Base-by-base conservation (phyloP, 352 stramenopile species). In the Phytophthora megakarya region DNA sequence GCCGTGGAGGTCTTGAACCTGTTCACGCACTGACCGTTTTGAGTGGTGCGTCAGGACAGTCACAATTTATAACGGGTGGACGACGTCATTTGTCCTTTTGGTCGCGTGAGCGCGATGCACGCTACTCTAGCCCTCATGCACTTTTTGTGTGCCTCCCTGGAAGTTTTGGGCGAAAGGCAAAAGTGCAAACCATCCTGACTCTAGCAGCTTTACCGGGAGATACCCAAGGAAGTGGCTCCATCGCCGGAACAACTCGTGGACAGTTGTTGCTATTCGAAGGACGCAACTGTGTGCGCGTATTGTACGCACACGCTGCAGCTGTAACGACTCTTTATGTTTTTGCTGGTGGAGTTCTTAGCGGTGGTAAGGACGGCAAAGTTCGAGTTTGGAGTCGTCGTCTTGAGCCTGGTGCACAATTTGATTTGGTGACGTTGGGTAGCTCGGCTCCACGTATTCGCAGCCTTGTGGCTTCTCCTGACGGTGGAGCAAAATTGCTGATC, bases 221-320 rank as follows among this genome's bases (percentile, higher is more conserved):
- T 46, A 47, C 75, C 0, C 64, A 72, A 19, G 64, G 64, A 39
- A 82, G 81, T 60, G 62, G 76, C 4, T 65, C 90, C 5, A 64
- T 95, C 13, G 84, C 85, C 7, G 88, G 88, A 25, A 84, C 80
- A 6, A 70, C 86, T n/a, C 79, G 76, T 3, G 88, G 88, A 3
- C 84, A 94, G 43, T 74, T 96, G 13, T 67, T 93, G 19, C 44
- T 95, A 35, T 96, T 93, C 56, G 80, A 92, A 76, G 88, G 85
- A 38, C 73, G 86, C 13, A 92, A 93, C 50, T 89, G 80, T 40
- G 64, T 89, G 39, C 78, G 81, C 26, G 82, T 92, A 22, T 28
- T 90, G 9, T 73, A 91, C 50, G 84, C 83, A 4, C 86, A 94
- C 46, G 78, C 80, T 12, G 61, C 74, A 26, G 74, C 81, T 0